Evolutionary conservation across 805 yeast genomes (phyloP).

Genomic region (Wickerhamomyces hampshirensis): DNA sequence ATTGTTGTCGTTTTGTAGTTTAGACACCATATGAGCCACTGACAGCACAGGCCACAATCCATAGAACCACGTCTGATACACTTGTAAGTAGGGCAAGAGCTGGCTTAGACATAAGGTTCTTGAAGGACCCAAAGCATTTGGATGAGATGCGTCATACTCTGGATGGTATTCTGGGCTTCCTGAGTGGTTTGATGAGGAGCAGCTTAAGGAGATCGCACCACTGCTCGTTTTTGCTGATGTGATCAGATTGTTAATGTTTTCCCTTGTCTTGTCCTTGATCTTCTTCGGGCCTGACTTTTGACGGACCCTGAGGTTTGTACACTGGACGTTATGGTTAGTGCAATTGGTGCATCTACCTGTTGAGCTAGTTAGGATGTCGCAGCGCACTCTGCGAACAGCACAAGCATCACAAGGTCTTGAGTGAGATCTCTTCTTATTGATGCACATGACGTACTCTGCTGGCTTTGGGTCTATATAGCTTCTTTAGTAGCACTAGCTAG

Average conservation of each 20-base stretch:
- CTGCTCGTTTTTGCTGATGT: neutral
- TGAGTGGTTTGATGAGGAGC: too few relatives aligned
- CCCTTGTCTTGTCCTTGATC: slow-evolving; percentile 20
- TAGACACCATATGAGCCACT: slow-evolving; percentile 12
- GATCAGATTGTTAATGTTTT: slow-evolving; percentile 12
- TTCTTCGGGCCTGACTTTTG: slow-evolving; percentile 24
- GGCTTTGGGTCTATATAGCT: too few relatives aligned
- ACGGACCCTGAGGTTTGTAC: slow-evolving; percentile 21
- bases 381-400: slow-evolving; percentile 23
- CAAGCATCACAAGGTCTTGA: slow-evolving; percentile 24
- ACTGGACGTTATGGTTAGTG: slow-evolving; percentile 17
- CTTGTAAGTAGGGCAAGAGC: slow-evolving; percentile 19
- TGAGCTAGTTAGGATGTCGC: slow-evolving; percentile 15
- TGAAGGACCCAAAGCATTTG: too few relatives aligned
- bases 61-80: slow-evolving; percentile 25
- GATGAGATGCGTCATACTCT: too few relatives aligned
- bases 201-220: too few relatives aligned
- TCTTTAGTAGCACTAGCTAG: too few relatives aligned
- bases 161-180: too few relatives aligned
- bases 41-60: slow-evolving; percentile 24
- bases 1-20: slow-evolving; percentile 4
- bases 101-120: slow-evolving; percentile 15
- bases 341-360: slow-evolving; percentile 20
- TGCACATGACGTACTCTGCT: too few relatives aligned
- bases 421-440: slow-evolving; percentile 1